Conservation (phyloP, 2,329 filamentous ascomycete genomes). For the Tolypocladium tundrense region DNA sequence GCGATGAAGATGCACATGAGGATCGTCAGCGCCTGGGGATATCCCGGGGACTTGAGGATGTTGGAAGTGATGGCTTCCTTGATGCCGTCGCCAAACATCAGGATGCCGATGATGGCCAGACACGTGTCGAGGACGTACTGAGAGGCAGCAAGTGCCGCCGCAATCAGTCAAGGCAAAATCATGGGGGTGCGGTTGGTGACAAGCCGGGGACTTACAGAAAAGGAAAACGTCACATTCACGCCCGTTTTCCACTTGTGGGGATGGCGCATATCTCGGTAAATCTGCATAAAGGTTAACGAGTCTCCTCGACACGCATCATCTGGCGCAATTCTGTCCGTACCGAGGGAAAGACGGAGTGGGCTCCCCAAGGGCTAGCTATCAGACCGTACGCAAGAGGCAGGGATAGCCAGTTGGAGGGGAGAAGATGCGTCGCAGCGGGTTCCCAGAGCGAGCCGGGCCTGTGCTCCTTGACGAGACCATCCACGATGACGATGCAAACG, state of each 20-base stretch:
- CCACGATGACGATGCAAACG: constrained; percentile 70
- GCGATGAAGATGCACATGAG: constrained; percentile 78
- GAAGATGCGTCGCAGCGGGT: constrained; percentile 69
- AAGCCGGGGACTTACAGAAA: constrained; percentile 50
- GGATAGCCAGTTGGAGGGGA: constrained; percentile 78
- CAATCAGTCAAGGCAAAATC: neutral
- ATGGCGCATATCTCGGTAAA: constrained; percentile 56
- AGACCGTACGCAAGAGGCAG: constrained; percentile 83
- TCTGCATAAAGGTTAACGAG: constrained; percentile 21
- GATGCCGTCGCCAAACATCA: constrained; percentile 93
- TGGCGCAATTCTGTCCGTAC: constrained; percentile 21
- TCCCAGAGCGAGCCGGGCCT: constrained; percentile 73
- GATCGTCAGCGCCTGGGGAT: constrained; percentile 63
- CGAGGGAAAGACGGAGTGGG: constrained; percentile 70
- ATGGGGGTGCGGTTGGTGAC: neutral
- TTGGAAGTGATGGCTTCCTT: constrained; percentile 86
- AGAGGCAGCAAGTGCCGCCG: neutral
- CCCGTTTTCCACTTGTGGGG: constrained; percentile 70
- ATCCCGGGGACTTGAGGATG: constrained; percentile 64
- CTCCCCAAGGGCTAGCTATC: constrained; percentile 66
- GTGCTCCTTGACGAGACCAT: constrained; percentile 75
- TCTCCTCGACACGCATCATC: neutral
- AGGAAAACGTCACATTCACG: constrained; percentile 71
- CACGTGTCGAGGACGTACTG: constrained; percentile 70
- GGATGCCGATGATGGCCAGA: constrained; percentile 72